Evolutionary conservation across 345 rosid species (phyloP), one percentile per base, ranked within the genome.

Genomic region (Cardamine chenopodiifolia): DNA sequence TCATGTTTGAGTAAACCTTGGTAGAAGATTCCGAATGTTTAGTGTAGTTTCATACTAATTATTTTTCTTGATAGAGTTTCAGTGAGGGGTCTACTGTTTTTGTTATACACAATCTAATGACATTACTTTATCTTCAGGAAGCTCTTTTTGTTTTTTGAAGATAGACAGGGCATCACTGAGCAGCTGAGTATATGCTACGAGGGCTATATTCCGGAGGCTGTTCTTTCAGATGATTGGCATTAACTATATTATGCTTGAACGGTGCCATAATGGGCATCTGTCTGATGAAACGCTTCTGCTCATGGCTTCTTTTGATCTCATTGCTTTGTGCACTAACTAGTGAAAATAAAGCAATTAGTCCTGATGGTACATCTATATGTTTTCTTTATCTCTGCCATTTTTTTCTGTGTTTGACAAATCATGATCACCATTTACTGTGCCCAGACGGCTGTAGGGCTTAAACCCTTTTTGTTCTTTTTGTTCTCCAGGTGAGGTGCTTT

Each of bases 401-500:
- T 83, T 75, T 28, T 28, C 2, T 81, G 67, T 66, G 47, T 72
- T 75, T 82, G 83, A 26, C 70, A 79, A 75, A 74, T 81, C 47
- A 75, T 54, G 75, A 62, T 81, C 80, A 68, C 67, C 55, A 31
- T 78, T 40, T 73, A 57, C 68, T 68, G 70, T 62, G 59, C 57
- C 69, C 59, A 70, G 56, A 90, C 86, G 56, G 8, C 35, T 50
- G 31, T 48, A 12, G 19, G 26, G 37, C 25, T 31, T 54, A 20
- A 44, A 8, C 32, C 23, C 40, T 53, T 23, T 74, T 37, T 74
- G 37, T 58, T 63, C 47, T 53, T 78, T 62, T 25, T 60, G n/a
- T 71, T 77, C 60, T 66, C 65, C 56, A 94, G 99, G 97, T 66
- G 92, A 90, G 86, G 97, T 83, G 9, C 99, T 94, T 72, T 66